Evolutionary conservation across 164 flowering plant species (phyloP), one percentile per base, ranked within the genome.

Genomic region (Aristolochia contorta): DNA sequence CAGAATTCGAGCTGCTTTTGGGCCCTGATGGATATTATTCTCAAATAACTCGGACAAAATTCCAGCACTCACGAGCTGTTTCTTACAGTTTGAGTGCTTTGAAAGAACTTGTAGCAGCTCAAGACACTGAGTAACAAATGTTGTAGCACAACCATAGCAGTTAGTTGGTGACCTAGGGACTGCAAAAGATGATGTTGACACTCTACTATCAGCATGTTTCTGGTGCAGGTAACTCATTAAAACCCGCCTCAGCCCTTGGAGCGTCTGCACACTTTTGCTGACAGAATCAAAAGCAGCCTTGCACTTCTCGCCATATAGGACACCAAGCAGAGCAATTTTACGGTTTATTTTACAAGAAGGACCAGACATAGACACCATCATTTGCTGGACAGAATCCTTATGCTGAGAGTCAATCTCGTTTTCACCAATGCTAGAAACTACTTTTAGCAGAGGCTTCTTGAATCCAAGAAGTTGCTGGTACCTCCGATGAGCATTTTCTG

Each of bases 231-330:
- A 94, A 67, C 57, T 84, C 96, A 89, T 89, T 72, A 94, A 69
- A 61, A 91, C 97, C 47, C 87, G 80, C 23, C 99, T 92, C 55
- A 94, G 90, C 58, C 99, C 99, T 76, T 94, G 99, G 52, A 94
- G 84, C 32, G 99, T 94, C 80, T 94, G 99, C 47, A 94, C 96
- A 77, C 99, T 94, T 82, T 89, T 94, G 78, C 93, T 91, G 58
- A 94, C 99, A 70, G 99, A 94, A 75, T 94, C 99, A 84, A 94
- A 94, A 57, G 97, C 99, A 58, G 97, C 89, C 74, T 94, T 94
- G 86, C 99, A 94, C 70, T 94, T 94, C 82, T 94, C 99, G 67
- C 97, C 99, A 75, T 94, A 94, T 18, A 94, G 79, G n/a, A 94
- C 97, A 69, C 99, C 99, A 54, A 94, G 93, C 74, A 94, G 97